Conservation (phyloP, 2,329 filamentous ascomycete genomes). For the Coniochaeta prunicola region DNA sequence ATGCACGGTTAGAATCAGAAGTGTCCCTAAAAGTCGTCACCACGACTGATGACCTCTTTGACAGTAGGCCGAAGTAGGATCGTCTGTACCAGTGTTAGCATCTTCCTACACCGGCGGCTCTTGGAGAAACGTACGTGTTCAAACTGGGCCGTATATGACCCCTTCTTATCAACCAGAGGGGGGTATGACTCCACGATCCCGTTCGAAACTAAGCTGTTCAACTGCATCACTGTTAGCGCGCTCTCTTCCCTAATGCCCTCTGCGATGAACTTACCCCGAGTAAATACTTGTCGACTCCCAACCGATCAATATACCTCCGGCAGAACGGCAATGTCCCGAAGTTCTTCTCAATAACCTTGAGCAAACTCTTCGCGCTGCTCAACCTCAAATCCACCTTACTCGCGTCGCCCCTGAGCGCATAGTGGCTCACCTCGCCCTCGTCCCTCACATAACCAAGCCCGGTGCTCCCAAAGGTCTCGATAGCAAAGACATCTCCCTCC, state of each 20-base stretch:
- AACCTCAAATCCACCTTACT: conserved; percentile 70
- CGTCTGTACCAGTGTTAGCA: conserved; percentile 40
- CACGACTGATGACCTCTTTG: conserved; percentile 82
- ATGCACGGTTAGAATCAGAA: too few relatives aligned
- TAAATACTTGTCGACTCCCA: conserved; percentile 94
- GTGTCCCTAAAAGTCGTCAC: conserved; percentile 65
- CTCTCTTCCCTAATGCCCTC: neutral
- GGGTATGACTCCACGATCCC: conserved; percentile 89
- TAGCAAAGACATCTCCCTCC: conserved; percentile 90
- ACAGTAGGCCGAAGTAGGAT: conserved; percentile 71
- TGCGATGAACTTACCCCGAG: conserved; percentile 62
- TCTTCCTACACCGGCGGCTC: neutral
- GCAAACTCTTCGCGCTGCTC: conserved; percentile 74
- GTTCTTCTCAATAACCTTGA: conserved; percentile 91
- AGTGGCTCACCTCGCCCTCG: conserved; percentile 86
- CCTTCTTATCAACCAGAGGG: conserved; percentile 84
- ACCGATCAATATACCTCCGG: conserved; percentile 79
- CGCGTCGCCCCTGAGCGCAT: conserved; percentile 67
- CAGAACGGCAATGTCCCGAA: conserved; percentile 91
- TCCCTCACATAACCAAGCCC: conserved; percentile 83
- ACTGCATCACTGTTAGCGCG: conserved; percentile 37
- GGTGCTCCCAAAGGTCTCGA: conserved; percentile 92
- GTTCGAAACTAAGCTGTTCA: conserved; percentile 77
- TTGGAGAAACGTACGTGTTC: conserved; percentile 69
- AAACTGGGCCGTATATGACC: conserved; percentile 88